Base-by-base conservation (phyloP, 1,139 yeast species). In the Komagataea norvegica region DNA sequence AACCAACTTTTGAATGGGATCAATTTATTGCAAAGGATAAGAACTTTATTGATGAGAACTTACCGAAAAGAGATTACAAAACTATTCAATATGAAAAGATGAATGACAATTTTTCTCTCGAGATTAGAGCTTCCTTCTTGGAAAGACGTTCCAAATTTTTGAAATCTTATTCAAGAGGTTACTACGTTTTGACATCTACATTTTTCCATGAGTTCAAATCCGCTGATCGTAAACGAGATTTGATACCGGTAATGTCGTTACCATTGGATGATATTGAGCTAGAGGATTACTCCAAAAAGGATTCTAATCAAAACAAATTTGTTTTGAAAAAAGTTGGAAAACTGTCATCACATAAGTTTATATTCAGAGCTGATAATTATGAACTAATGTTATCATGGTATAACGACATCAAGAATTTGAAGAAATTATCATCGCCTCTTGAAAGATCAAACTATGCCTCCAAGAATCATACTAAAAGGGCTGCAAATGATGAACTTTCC, bases 111-210 rank as follows among this genome's bases (percentile, higher is more conserved):
- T 66, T 88, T 47, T 77, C 89, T 23, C 64, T 68, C 36, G 82
- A 86, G 39, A 72, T 91, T 29, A 74, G 88, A 40, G 77, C 87
- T 25, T 96, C 97, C 1, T 74, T 70, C 48, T 68, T 91, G 48
- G 98, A 91, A 60, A 74, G 96, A 58, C 75, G 95, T 52, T 85
- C 96, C 2, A 91, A 89, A 65, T 88, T 79, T 58, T 70, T 91
- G 48, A 89, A 88, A 65, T 83, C 91, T 21, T 93, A 88, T 61
- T 78, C 95, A 5, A 75, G 79, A 49, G 95, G 94, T 5, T 91
- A 86, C 79, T 93, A 88, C 57, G 95, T 91, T 22, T 68, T 91
- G 49, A 88, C 98, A 2, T 84, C 96, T 41, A 78, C 80, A 42
- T 89, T 77, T 54, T 66, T 91, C 41, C 97, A 91, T 58, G 98